Percentiles rank a stretch among this genome's conserved stretches.
Evolutionary conservation across 768 basidiomycete species (phyloP).

Genomic region (Hygrocybe punicea): DNA sequence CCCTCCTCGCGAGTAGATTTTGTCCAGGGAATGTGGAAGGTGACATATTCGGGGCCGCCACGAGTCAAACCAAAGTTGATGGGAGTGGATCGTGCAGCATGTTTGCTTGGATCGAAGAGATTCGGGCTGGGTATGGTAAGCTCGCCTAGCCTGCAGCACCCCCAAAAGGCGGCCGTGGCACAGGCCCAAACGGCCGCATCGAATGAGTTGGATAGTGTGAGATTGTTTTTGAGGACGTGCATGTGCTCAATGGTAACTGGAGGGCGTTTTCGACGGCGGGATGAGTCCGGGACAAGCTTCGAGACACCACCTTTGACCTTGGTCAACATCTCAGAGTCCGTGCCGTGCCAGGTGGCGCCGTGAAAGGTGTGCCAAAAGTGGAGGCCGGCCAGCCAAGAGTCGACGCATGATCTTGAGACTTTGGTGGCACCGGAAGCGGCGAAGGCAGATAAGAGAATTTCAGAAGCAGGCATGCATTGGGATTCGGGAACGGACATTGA

Average conservation of each 20-base stretch:
- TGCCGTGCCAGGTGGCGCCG: slow-evolving; percentile 31
- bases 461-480: too few species aligned
- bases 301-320: slow-evolving; percentile 10
- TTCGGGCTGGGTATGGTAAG: slow-evolving; percentile 13
- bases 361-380: slow-evolving; percentile 37
- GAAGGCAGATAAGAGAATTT: slow-evolving; percentile 25
- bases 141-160: slow-evolving; percentile 31
- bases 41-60: slow-evolving; percentile 8
- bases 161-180: slow-evolving; percentile 35
- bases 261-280: slow-evolving; percentile 10
- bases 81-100: slow-evolving; percentile 9
- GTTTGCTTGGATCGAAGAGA: slow-evolving; percentile 13
- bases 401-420: slow-evolving; percentile 14
- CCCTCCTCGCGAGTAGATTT: slow-evolving; percentile 30
- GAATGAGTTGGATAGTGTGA: slow-evolving; percentile 23
- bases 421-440: slow-evolving; percentile 27
- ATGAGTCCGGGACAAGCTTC: slow-evolving; percentile 19
- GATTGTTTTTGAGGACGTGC: slow-evolving; percentile 9
- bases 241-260: slow-evolving; percentile 35
- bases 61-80: not conserved
- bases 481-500: slow-evolving; percentile 17
- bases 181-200: slow-evolving; percentile 33
- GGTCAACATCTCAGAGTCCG: slow-evolving; percentile 2
- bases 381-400: slow-evolving; percentile 29
- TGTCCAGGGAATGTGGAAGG: slow-evolving; percentile 36